A percentile compares a stretch with the other conserved stretches of the same genome.
phyloP scores from a whole-genome alignment of 1,284 basidiomycete genomes.

The Spongispora temasekensis region DNA sequence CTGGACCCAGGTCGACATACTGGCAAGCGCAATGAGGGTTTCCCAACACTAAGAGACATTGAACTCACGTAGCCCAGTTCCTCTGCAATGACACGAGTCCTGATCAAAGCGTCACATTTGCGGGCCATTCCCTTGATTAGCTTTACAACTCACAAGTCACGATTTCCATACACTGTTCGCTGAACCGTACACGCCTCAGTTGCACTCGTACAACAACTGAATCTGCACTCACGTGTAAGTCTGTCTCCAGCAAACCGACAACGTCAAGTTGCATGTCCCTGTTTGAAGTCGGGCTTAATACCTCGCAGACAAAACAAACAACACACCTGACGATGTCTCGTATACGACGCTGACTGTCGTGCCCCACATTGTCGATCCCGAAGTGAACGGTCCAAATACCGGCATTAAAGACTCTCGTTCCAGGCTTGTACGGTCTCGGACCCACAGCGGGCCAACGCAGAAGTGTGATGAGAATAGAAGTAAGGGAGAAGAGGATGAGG shows the following conservation, averaged over 20 bases:
- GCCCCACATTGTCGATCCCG: conserved; percentile 79
- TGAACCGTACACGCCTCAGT: conserved; percentile 34
- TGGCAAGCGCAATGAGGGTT: conserved; percentile 30
- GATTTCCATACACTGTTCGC: conserved; percentile 87
- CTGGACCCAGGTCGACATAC: conserved; percentile 84
- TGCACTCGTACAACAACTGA: neutral
- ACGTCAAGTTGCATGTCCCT: conserved; percentile 84
- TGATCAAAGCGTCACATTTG: conserved; percentile 30
- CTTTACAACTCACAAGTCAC: conserved; percentile 67
- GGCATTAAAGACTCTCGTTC: conserved; percentile 74
- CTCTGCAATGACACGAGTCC: conserved; percentile 75
- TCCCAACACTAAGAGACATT: neutral
- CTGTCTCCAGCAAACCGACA: conserved; percentile 84
- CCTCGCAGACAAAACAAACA: conserved; percentile 8
- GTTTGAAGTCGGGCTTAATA: conserved; percentile 3
- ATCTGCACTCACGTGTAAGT: conserved; percentile 66
- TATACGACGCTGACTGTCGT: conserved; percentile 83
- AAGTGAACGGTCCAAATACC: conserved; percentile 96
- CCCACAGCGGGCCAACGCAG: conserved; percentile 51
- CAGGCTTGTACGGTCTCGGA: conserved; percentile 63
- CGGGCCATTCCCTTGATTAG: neutral
- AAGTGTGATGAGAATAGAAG: conserved; percentile 55
- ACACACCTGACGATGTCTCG: conserved; percentile 66
- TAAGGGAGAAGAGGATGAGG: conserved; percentile 44
- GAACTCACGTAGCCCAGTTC: conserved; percentile 79